Conservation (phyloP, 768 basidiomycete species). For the Agrocybe pediades region DNA sequence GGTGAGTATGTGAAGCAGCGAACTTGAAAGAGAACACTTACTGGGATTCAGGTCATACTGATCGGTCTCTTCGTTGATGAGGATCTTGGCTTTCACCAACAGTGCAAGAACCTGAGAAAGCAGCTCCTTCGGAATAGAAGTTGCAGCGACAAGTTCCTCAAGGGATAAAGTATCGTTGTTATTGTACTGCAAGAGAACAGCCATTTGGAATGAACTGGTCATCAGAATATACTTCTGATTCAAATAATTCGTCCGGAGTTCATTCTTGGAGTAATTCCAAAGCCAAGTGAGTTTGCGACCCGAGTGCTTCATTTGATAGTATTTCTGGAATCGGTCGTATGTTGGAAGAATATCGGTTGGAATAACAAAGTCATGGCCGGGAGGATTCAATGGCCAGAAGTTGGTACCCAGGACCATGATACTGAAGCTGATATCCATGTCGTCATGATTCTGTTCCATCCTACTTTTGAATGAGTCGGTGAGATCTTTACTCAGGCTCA, state of each 20-base stretch:
- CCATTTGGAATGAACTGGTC: constrained; percentile 94
- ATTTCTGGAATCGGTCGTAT: constrained; percentile 89
- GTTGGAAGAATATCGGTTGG: constrained; percentile 86
- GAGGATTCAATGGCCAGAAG: constrained; percentile 92
- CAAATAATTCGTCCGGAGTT: constrained; percentile 90
- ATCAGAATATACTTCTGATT: constrained; percentile 96
- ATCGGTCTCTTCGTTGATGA: constrained; percentile 85
- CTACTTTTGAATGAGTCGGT: constrained; percentile 94
- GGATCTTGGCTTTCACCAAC: constrained; percentile 84
- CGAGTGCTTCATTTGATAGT: constrained; percentile 92
- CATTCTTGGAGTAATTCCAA: constrained; percentile 98
- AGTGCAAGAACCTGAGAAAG: constrained; percentile 69
- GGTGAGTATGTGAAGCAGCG: background rate
- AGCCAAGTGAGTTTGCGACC: constrained; percentile 97
- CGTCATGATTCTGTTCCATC: constrained; percentile 84
- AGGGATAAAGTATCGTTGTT: constrained; percentile 83
- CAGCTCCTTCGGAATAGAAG: constrained; percentile 78
- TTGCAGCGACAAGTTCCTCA: constrained; percentile 77
- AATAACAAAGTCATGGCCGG: constrained; percentile 83
- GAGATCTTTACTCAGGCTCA: constrained; percentile 93
- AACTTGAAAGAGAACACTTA: constrained; percentile 21
- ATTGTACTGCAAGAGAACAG: constrained; percentile 94
- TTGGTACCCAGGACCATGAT: constrained; percentile 95
- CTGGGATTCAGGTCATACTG: constrained; percentile 90
- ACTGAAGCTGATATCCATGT: constrained; percentile 87